Conservation (phyloP, 495 filamentous ascomycete genomes). For the Penicillium cinerascens region DNA sequence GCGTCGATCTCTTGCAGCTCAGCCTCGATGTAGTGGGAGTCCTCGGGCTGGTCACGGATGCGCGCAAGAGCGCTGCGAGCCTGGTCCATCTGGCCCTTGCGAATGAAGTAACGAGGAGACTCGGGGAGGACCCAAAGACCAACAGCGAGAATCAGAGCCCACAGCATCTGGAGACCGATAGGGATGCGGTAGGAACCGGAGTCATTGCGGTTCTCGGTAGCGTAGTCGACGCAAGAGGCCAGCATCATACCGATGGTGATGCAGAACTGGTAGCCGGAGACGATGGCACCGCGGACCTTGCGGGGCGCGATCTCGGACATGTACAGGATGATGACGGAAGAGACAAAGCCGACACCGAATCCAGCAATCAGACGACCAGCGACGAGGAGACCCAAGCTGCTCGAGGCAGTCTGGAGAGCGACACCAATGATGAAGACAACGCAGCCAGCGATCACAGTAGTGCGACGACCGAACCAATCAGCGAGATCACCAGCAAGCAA, state of each 20-base stretch:
- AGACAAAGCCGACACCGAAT: slow-evolving; percentile 71
- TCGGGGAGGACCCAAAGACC: slow-evolving; percentile 78
- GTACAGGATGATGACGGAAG: slow-evolving; percentile 70
- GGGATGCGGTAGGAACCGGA: slow-evolving; percentile 70
- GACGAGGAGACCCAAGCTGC: slow-evolving; percentile 52
- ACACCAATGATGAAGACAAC: slow-evolving; percentile 61
- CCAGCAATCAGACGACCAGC: slow-evolving; percentile 69
- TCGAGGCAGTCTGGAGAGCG: slow-evolving; percentile 56
- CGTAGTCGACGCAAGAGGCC: slow-evolving; percentile 70
- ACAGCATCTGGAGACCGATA: slow-evolving; percentile 63
- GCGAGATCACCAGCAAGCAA: slow-evolving; percentile 66
- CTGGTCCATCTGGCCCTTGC: slow-evolving; percentile 46
- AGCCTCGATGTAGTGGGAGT: slow-evolving; percentile 61
- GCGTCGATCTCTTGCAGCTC: slow-evolving; percentile 74
- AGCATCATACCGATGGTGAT: slow-evolving; percentile 71
- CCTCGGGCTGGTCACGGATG: slow-evolving; percentile 44
- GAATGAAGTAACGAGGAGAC: slow-evolving; percentile 62
- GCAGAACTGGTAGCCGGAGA: slow-evolving; percentile 68
- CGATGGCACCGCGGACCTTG: slow-evolving; percentile 65
- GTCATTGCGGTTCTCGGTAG: slow-evolving; percentile 54
- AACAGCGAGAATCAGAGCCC: slow-evolving; percentile 58
- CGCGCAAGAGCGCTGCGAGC: slow-evolving; percentile 38
- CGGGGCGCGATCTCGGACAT: slow-evolving; percentile 64
- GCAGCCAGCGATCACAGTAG: slow-evolving; percentile 65
- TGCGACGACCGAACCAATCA: slow-evolving; percentile 64